Conservation (phyloP, 495 filamentous ascomycete species). For the Xylaria cubensis region DNA sequence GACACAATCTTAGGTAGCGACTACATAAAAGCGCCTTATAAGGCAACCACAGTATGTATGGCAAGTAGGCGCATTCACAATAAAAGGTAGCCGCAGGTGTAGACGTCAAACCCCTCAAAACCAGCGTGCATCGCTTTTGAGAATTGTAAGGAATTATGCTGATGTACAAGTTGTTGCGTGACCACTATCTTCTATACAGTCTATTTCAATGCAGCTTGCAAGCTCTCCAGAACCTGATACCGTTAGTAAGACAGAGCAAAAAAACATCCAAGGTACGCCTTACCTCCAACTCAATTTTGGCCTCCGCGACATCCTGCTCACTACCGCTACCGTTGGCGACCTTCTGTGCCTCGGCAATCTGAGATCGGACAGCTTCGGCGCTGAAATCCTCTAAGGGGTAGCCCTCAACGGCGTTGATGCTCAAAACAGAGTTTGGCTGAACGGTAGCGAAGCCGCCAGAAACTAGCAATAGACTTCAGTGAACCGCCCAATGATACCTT, state of each 20-base stretch:
- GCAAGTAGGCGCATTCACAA: constrained; percentile 23
- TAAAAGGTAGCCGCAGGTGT: constrained; percentile 6
- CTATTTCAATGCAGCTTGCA: constrained; percentile 79
- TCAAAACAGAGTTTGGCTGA: constrained; percentile 91
- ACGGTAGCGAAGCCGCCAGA: constrained; percentile 97
- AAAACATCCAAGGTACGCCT: constrained; percentile 17
- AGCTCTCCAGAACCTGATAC: constrained; percentile 72
- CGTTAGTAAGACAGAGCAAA: constrained; percentile 18
- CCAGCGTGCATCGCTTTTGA: constrained; percentile 24
- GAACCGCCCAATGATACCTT: constrained; percentile 19
- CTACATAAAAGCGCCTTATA: not conserved
- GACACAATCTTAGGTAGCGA: constrained; percentile 1
- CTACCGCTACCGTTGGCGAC: constrained; percentile 88
- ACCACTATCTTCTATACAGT: constrained; percentile 35
- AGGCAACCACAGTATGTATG: constrained; percentile 15
- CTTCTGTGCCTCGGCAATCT: constrained; percentile 94
- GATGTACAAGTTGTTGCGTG: constrained; percentile 40
- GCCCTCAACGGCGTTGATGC: constrained; percentile 97
- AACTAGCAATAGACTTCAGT: constrained; percentile 60
- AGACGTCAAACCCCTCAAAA: constrained; percentile 33
- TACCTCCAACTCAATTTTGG: constrained; percentile 98
- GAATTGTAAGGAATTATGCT: constrained; percentile 35
- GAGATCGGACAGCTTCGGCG: constrained; percentile 76
- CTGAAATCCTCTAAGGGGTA: constrained; percentile 96
- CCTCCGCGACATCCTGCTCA: constrained; percentile 97